Evolutionary conservation across 2,329 filamentous ascomycete species (phyloP).

Genomic region (Botrytis fragariae): DNA sequence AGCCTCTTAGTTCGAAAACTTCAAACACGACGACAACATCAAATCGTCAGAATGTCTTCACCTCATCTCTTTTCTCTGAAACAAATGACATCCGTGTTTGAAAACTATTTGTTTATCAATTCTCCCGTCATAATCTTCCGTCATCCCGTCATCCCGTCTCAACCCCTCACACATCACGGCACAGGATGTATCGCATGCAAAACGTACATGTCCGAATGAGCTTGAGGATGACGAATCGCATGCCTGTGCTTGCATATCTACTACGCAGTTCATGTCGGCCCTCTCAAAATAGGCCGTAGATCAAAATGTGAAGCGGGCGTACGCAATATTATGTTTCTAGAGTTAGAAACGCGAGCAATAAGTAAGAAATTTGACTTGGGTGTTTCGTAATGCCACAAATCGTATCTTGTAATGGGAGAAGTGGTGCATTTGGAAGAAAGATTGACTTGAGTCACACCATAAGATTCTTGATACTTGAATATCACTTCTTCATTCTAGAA

Average conservation of each 20-base stretch:
- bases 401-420: neutral
- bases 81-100: neutral
- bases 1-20: neutral
- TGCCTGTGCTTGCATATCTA: neutral
- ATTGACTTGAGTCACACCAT: neutral
- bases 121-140: neutral
- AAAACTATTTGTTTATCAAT: neutral
- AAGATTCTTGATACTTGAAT: neutral
- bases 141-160: neutral
- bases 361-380: neutral
- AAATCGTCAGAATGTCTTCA: neutral
- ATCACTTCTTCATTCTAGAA: neutral
- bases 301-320: neutral
- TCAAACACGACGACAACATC: neutral
- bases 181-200: neutral
- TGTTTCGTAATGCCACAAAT: neutral
- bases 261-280: neutral
- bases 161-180: neutral
- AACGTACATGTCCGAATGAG: neutral
- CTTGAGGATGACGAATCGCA: neutral
- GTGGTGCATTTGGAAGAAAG: neutral
- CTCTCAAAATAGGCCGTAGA: neutral
- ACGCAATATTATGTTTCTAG: neutral
- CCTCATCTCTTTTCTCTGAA: neutral
- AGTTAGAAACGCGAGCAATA: neutral